phyloP scores from a whole-genome alignment of 2,329 filamentous ascomycete species.

The Aspergillus sp. region DNA sequence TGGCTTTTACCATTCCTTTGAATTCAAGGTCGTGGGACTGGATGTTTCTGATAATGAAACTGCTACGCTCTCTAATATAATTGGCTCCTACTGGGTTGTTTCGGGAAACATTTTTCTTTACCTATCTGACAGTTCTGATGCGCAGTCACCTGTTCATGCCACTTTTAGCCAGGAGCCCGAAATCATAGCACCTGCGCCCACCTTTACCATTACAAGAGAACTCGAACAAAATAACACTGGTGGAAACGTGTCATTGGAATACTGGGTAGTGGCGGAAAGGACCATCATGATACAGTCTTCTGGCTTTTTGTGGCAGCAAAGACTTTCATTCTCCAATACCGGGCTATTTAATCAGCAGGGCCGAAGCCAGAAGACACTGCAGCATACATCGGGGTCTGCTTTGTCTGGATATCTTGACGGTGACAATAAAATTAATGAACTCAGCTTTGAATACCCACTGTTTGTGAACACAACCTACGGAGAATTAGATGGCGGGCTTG shows the following conservation, averaged over 20 bases:
- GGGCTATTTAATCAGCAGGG: constrained; percentile 57
- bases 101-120: constrained; percentile 81
- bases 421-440: constrained; percentile 32
- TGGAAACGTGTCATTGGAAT: constrained; percentile 60
- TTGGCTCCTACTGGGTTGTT: constrained; percentile 71
- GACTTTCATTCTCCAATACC: constrained; percentile 55
- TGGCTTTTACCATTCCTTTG: constrained; percentile 64
- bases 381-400: constrained; percentile 50
- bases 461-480: constrained; percentile 55
- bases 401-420: constrained; percentile 32
- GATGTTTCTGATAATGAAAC: constrained; percentile 53
- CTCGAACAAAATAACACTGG: constrained; percentile 43
- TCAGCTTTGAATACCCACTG: constrained; percentile 61
- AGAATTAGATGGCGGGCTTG: constrained; percentile 49
- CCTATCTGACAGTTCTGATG: constrained; percentile 50
- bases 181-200: constrained; percentile 42
- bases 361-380: constrained; percentile 53
- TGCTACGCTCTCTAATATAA: constrained; percentile 53
- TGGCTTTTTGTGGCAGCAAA: constrained; percentile 58
- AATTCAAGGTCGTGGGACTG: constrained; percentile 66
- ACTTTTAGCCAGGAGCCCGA: constrained; percentile 22
- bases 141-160: constrained; percentile 12
- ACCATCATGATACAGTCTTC: constrained; percentile 54
- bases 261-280: constrained; percentile 58
- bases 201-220: constrained; percentile 47